A percentile compares a stretch with the other conserved stretches of the same genome.
These are phyloP conservation scores for Scheffersomyces segobiensis DNA, from an alignment of 1,139 yeast species.

Conservation along the genomic window DNA sequence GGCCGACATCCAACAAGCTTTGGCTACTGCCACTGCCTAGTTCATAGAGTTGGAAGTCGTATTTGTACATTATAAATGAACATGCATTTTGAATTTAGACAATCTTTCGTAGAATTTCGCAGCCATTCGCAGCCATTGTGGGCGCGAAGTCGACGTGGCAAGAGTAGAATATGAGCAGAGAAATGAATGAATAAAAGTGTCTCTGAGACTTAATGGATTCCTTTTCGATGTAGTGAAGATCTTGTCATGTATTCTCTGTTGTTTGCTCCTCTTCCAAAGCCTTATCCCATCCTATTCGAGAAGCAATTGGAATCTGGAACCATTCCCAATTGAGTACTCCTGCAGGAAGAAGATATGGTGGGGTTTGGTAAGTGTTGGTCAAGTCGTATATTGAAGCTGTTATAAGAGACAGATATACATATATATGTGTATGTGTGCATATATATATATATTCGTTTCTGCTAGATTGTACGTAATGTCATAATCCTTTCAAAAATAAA, in stretches of 20 bases:
- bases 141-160: not conserved
- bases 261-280: not conserved
- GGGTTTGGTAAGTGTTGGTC: not conserved
- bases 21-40: conserved; percentile 30
- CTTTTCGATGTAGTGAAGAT: too few species aligned
- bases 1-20: conserved; percentile 72
- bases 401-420: too few species aligned
- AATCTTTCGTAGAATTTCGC: not conserved
- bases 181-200: not conserved
- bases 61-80: not conserved
- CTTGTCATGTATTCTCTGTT: too few species aligned
- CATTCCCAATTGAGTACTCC: not conserved
- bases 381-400: not conserved
- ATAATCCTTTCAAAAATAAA: not conserved
- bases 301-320: not conserved
- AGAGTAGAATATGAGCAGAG: not conserved
- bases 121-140: not conserved
- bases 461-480: too few species aligned
- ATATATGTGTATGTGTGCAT: not conserved
- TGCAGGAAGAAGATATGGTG: not conserved
- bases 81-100: not conserved
- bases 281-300: not conserved
- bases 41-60: not conserved
- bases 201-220: not conserved
- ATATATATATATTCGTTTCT: too few species aligned